Evolutionary conservation across 169 alveolate genomes (phyloP).

Genomic region (Plasmodium fragile): DNA sequence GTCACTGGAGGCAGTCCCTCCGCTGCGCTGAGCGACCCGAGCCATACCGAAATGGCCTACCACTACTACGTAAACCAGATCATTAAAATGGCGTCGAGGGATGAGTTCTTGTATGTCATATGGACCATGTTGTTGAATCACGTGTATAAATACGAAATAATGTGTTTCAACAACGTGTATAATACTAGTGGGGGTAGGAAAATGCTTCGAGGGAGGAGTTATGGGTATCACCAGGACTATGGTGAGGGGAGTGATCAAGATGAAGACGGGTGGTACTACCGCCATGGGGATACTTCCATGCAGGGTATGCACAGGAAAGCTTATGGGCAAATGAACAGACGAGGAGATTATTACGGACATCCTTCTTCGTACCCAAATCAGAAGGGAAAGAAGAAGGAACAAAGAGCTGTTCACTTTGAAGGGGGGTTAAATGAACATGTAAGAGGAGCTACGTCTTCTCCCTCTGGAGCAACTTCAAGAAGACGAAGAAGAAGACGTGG

Average conservation of each 20-base stretch:
- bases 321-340: neutral
- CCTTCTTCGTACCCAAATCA: neutral
- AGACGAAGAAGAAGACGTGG: neutral
- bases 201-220: neutral
- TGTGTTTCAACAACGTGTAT: slow-evolving; percentile 49
- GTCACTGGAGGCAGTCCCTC: neutral
- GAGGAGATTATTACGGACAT: neutral
- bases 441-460: neutral
- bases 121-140: slow-evolving; percentile 57
- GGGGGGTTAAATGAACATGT: neutral
- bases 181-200: neutral
- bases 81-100: slow-evolving; percentile 23
- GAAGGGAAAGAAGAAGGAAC: neutral
- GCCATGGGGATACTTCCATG: neutral
- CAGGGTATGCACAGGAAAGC: neutral
- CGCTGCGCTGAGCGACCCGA: neutral
- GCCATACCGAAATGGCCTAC: slow-evolving; percentile 18
- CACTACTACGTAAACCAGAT: slow-evolving; percentile 46
- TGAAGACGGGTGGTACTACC: neutral
- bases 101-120: slow-evolving; percentile 52
- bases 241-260: neutral
- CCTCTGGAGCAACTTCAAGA: neutral
- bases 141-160: slow-evolving; percentile 34
- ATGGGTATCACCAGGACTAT: neutral
- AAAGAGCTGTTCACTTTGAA: neutral